Evolutionary conservation across 768 basidiomycete genomes (phyloP).

Genomic region (Tulasnella sp.): DNA sequence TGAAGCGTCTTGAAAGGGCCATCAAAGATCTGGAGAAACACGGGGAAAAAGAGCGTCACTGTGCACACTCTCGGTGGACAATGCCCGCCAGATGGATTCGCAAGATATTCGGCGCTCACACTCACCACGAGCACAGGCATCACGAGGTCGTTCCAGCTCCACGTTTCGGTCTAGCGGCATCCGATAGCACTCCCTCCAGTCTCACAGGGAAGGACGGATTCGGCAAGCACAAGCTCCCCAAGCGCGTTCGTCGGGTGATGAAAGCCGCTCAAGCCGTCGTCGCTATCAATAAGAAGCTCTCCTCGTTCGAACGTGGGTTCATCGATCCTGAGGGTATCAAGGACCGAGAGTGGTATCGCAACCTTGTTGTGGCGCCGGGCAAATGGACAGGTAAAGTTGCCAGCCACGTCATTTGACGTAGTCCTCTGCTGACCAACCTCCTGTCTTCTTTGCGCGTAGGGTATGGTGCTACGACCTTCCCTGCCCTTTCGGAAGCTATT

Average conservation of each 20-base stretch:
- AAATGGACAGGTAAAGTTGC: slow-evolving; percentile 56
- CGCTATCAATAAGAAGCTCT: slow-evolving; percentile 48
- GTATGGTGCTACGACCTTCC: slow-evolving; percentile 77
- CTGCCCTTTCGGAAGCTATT: slow-evolving; percentile 67
- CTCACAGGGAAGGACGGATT: background rate
- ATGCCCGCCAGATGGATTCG: slow-evolving; percentile 13
- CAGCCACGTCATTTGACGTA: background rate
- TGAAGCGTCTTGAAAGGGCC: slow-evolving; percentile 29
- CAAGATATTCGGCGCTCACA: slow-evolving; percentile 9
- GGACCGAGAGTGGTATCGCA: slow-evolving; percentile 62
- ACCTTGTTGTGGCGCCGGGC: slow-evolving; percentile 78
- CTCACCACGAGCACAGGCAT: background rate
- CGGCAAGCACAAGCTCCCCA: slow-evolving; percentile 31
- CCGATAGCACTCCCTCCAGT: background rate
- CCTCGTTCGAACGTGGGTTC: slow-evolving; percentile 66
- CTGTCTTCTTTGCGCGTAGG: slow-evolving; percentile 27
- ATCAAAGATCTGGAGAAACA: slow-evolving; percentile 20
- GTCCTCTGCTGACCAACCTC: background rate
- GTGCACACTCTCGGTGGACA: background rate
- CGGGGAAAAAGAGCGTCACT: slow-evolving; percentile 18
- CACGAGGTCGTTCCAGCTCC: background rate
- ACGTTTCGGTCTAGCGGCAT: background rate
- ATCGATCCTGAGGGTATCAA: slow-evolving; percentile 47
- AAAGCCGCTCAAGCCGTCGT: slow-evolving; percentile 20
- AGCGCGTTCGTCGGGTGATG: slow-evolving; percentile 47